Base-by-base conservation (phyloP, 176 grass and related monocot genomes). In the Cenchrus purpureus region DNA sequence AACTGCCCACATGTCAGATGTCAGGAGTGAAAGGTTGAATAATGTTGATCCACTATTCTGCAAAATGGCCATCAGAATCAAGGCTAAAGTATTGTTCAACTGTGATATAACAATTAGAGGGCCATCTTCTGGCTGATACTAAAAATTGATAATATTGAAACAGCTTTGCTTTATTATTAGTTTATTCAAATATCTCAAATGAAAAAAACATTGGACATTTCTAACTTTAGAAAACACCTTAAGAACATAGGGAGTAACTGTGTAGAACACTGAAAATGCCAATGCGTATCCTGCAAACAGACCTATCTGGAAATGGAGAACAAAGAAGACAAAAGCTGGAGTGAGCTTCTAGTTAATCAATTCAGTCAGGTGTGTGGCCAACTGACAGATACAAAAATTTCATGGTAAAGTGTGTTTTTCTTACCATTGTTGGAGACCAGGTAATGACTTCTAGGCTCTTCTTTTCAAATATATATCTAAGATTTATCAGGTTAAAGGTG, bases 1-100 rank as follows among this genome's bases (percentile, higher is more conserved):
- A 1, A 93, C 86, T 66, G 84, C 84, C 91, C 88, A 90, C 84
- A 90, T 93, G 80, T 93, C 85, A 85, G 88, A 84, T 87, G 88
- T 93, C 43, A 93, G n/a, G 29, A 90, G 81, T 14, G 88, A 93
- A 56, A 93, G 91, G 64, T 90, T 93, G 7, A 90, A 87, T 65
- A 93, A 37, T 20, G 87, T 84, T 56, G 91, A 60, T 51, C 91
- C 88, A 75, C 91, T 92, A 84, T 77, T 92, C 91, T 92, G 75
- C 70, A 84, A 71, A 69, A 85, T 28, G 66, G 1, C 20, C 8
- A 0, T 22, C 58, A n/a, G 19, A 60, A 58, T n/a, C 56, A 8
- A 22, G 2, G 40, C 19, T n/a, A 43, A 83, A 66, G 6, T 78
- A 12, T 5, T 10, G 4, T 34, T 89, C 10, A 6, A 77, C 15